phyloP scores from a whole-genome alignment of 2,329 filamentous ascomycete species.

The Colletotrichum sidae region DNA sequence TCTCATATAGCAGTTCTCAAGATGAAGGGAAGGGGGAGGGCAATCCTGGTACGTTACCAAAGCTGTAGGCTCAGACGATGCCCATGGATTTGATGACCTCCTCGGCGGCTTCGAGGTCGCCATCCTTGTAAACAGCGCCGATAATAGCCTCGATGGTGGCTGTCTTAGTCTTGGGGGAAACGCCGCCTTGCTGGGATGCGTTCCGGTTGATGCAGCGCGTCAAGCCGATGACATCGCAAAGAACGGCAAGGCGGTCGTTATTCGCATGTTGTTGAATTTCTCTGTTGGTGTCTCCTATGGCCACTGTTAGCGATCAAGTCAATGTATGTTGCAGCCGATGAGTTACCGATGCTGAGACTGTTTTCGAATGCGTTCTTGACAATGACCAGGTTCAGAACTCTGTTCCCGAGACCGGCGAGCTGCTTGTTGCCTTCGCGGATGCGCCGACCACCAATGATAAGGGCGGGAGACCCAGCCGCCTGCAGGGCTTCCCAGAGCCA shows the following conservation, averaged over 20 bases:
- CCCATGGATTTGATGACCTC: not conserved
- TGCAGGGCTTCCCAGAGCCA: conserved; percentile 23
- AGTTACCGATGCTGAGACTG: not conserved
- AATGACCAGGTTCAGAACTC: not conserved
- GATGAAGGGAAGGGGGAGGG: not conserved
- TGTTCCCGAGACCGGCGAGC: conserved; percentile 5
- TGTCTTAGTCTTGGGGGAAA: not conserved
- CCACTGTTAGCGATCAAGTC: not conserved
- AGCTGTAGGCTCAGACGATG: not conserved
- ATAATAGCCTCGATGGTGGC: conserved; percentile 9
- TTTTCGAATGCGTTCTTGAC: not conserved
- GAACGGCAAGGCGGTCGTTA: not conserved
- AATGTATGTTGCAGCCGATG: not conserved
- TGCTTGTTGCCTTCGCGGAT: conserved; percentile 17
- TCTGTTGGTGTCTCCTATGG: not conserved
- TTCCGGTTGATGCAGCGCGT: conserved; percentile 6
- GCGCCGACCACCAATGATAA: not conserved
- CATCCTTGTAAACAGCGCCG: conserved; percentile 6
- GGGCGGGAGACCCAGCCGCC: not conserved
- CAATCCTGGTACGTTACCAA: not conserved
- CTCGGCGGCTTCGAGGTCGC: not conserved
- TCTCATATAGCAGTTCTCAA: not conserved
- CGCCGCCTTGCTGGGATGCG: not conserved
- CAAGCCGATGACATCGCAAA: not conserved
- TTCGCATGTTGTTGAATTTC: not conserved